Conservation (phyloP, 495 filamentous ascomycete species). For the Letharia lupina region DNA sequence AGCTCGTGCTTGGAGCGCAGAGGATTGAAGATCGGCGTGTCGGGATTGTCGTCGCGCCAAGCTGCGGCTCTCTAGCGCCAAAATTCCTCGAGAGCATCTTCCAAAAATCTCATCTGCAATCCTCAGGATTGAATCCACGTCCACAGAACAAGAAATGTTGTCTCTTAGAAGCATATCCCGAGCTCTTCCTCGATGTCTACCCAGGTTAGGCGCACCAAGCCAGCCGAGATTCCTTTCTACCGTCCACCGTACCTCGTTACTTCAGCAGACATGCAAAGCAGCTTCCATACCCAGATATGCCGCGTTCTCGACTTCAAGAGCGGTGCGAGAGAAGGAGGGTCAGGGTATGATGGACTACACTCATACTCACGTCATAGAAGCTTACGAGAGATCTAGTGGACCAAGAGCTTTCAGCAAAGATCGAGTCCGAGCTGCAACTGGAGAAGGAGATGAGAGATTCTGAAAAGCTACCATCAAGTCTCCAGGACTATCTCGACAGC, state of each 20-base stretch:
- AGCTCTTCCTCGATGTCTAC: conserved; percentile 58
- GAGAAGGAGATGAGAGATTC: conserved; percentile 49
- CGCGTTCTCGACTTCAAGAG: conserved; percentile 64
- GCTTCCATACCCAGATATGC: conserved; percentile 48
- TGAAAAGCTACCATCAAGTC: conserved; percentile 49
- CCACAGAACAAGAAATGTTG: conserved; percentile 45
- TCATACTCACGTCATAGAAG: neutral
- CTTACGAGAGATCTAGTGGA: conserved; percentile 40
- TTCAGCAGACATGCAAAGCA: conserved; percentile 45
- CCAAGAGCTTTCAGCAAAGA: conserved; percentile 66
- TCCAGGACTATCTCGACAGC: conserved; percentile 68
- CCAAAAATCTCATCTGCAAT: conserved; percentile 1
- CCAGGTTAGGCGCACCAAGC: conserved; percentile 49
- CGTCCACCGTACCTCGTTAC: conserved; percentile 37
- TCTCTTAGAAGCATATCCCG: conserved; percentile 65
- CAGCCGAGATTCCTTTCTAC: conserved; percentile 44
- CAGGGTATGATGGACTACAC: conserved; percentile 37
- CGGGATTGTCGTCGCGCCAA: neutral
- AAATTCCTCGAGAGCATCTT: conserved; percentile 11
- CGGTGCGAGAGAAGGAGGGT: conserved; percentile 47
- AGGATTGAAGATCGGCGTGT: neutral
- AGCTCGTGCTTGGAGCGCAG: neutral
- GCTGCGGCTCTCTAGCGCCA: conserved; percentile 5
- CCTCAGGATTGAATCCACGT: conserved; percentile 29
- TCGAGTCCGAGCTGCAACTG: conserved; percentile 65